Base-by-base conservation (phyloP, 306 rosid genomes). In the Quercus ilex region DNA sequence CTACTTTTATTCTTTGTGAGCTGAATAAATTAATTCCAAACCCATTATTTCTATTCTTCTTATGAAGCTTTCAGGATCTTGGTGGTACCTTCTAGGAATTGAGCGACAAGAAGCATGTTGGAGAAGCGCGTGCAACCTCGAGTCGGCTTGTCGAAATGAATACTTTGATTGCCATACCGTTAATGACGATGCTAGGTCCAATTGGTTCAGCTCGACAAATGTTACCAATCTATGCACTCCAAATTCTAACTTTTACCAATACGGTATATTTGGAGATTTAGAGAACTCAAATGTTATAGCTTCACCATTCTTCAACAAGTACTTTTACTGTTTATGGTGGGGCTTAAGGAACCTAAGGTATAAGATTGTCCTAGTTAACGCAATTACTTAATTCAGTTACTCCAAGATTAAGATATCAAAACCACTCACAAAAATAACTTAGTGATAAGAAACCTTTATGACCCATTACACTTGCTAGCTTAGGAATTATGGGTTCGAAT, bases 31-130 rank as follows among this genome's bases (percentile, higher is more conserved):
- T 49, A 10, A 12, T 49, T 49, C 15, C 53, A 49, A 13, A 49
- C 53, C 53, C 53, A 49, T 49, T 10, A 49, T 49, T 49, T 49
- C 53, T 11, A 12, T 49, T 13, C 53, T 57, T 20, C 21, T 23
- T n/a, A 57, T 57, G 31, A 4, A 95, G 99, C 87, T 93, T 92
- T 84, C 91, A 86, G 99, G 99, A 77, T 93, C 99, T 83, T 91
- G 95, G 73, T 92, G 99, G 99, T 94, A 94, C 82, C 93, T 94
- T 79, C 90, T 94, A 73, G 87, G 97, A 15, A 77, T 91, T 1
- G 97, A 94, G 72, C 82, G 99, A 56, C 92, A 94, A 86, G 97
- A 94, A 85, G 92, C 97, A 46, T 94, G 99, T 60, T 94, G 97
- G 97, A 91, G 89, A 90, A 87, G 86, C 33, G 90, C 81, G 0